Percentiles rank a stretch among this genome's conserved stretches.
Evolutionary conservation across 2,329 filamentous ascomycete species (phyloP).

Genomic region (Cladosporium colombiae): DNA sequence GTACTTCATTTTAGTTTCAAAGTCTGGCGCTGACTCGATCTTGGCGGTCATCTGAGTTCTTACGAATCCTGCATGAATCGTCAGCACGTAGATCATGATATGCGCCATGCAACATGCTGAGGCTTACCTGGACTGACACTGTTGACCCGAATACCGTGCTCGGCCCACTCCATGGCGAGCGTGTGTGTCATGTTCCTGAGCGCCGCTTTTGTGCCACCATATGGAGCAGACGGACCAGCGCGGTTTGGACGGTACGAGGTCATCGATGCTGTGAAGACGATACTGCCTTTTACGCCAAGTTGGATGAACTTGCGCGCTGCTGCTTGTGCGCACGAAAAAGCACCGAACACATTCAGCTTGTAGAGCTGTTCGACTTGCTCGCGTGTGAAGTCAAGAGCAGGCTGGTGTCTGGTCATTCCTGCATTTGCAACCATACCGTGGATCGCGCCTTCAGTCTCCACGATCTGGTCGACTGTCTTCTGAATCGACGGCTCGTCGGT

Average conservation of each 20-base stretch:
- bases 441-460: conserved; percentile 28
- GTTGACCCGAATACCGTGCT: conserved; percentile 31
- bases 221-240: conserved; percentile 37
- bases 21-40: conserved; percentile 14
- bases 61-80: conserved; percentile 23
- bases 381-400: conserved; percentile 33
- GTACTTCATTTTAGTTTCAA: conserved; percentile 36
- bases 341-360: conserved; percentile 42
- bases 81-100: background rate
- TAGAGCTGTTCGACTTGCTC: conserved; percentile 37
- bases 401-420: conserved; percentile 36
- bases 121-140: conserved; percentile 28
- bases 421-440: conserved; percentile 35
- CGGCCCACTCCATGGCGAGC: conserved; percentile 40
- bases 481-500: conserved; percentile 30
- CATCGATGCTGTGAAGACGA: conserved; percentile 41
- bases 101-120: background rate
- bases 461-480: conserved; percentile 29
- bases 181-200: conserved; percentile 31
- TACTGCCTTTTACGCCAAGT: conserved; percentile 39
- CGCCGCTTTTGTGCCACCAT: conserved; percentile 31
- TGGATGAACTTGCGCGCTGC: conserved; percentile 38
- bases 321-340: conserved; percentile 39
- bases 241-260: conserved; percentile 38
- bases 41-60: conserved; percentile 24